Evolutionary conservation across 1,139 yeast genomes (phyloP).

Genomic region (Yamadazyma friedrichii): DNA sequence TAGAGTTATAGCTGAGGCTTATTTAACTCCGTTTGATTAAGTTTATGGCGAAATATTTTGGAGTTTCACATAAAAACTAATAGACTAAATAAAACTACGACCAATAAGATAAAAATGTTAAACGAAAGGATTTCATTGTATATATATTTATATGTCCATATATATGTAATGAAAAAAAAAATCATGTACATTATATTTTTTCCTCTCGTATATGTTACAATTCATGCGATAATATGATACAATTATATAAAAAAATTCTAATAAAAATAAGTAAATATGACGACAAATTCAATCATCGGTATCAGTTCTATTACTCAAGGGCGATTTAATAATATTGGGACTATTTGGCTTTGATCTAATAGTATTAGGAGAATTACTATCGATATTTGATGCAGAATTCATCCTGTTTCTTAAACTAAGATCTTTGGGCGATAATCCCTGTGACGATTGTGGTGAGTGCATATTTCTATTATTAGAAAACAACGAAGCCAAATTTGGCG

Average conservation of each 20-base stretch:
- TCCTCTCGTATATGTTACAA: neutral
- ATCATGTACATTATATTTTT: neutral
- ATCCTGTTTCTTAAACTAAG: conserved; percentile 4
- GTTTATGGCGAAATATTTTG: too few species aligned
- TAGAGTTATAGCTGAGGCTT: conserved; percentile 95
- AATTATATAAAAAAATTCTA: neutral
- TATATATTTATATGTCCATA: conserved; percentile 4
- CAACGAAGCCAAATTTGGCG: neutral
- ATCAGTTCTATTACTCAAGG: conserved; percentile 10
- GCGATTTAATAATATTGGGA: conserved; percentile 13
- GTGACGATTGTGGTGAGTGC: conserved; percentile 34
- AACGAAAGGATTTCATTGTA: too few species aligned
- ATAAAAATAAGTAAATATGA: too few species aligned
- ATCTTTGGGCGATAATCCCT: conserved; percentile 34
- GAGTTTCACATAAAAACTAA: neutral
- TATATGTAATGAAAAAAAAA: conserved; percentile 3
- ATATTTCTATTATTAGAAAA: conserved; percentile 8
- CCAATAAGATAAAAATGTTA: too few species aligned
- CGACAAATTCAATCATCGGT: conserved; percentile 5
- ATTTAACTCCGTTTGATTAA: conserved; percentile 71
- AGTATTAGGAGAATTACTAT: conserved; percentile 10
- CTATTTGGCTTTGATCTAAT: conserved; percentile 15
- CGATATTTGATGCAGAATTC: conserved; percentile 4
- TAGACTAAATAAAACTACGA: neutral
- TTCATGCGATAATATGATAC: neutral